These are phyloP conservation scores for Botryotinia globosa DNA, from an alignment of 2,329 filamentous ascomycete genomes.

Conservation along the genomic window DNA sequence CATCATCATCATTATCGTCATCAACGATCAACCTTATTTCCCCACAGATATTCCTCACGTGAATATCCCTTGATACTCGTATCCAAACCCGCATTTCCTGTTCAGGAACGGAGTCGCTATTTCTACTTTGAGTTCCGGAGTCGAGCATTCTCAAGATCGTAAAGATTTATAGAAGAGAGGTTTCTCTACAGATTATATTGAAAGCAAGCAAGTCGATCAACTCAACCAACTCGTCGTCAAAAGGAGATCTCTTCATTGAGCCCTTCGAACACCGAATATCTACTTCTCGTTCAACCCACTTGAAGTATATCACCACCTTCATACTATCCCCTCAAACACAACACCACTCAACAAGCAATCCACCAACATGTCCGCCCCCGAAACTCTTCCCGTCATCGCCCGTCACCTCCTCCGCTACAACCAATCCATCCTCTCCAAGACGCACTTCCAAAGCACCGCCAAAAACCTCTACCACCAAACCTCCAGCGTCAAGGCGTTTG, in stretches of 20 bases:
- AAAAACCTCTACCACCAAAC: slow-evolving; percentile 2
- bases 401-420: slow-evolving; percentile 9
- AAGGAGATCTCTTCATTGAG: not conserved
- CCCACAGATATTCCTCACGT: not conserved
- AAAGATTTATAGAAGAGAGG: not conserved
- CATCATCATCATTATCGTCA: not conserved
- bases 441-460: not conserved
- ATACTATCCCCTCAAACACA: not conserved
- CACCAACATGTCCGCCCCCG: not conserved
- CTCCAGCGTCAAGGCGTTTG: not conserved
- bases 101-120: slow-evolving; percentile 1
- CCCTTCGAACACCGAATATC: not conserved
- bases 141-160: not conserved
- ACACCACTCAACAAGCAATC: too few species aligned
- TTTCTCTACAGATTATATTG: not conserved
- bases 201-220: not conserved
- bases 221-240: not conserved
- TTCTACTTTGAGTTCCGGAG: slow-evolving; percentile 13
- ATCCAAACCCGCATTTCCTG: not conserved
- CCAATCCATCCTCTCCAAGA: not conserved
- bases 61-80: not conserved
- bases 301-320: not conserved
- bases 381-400: not conserved
- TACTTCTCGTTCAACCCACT: not conserved
- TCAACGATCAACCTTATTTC: not conserved